A percentile compares a stretch with the other conserved stretches of the same genome.
phyloP scores from a whole-genome alignment of 169 alveolate genomes.

The Plasmodium coatneyi region DNA sequence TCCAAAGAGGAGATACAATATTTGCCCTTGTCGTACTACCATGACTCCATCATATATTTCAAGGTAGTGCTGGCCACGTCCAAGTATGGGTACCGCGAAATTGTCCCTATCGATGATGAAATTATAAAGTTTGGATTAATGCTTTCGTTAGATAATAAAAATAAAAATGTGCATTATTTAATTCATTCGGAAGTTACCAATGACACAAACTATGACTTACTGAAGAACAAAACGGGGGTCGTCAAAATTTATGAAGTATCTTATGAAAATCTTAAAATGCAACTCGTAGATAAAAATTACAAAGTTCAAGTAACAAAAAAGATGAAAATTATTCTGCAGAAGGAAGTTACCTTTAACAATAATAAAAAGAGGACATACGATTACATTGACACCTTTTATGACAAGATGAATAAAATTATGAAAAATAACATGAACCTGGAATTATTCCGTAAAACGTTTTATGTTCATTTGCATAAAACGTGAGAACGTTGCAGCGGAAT shows the following conservation, averaged over 20 bases:
- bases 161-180: conserved; percentile 66
- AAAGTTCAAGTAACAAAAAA: conserved; percentile 48
- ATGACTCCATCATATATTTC: conserved; percentile 64
- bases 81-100: conserved; percentile 48
- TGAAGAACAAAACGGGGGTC: conserved; percentile 54
- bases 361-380: conserved; percentile 32
- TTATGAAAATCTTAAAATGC: conserved; percentile 24
- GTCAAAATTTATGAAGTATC: conserved; percentile 48
- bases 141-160: conserved; percentile 72
- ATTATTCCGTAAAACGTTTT: conserved; percentile 45
- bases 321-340: conserved; percentile 55
- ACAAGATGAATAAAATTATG: conserved; percentile 63
- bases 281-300: conserved; percentile 10
- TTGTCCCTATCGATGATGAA: conserved; percentile 71
- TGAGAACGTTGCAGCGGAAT: background rate
- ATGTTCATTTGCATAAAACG: conserved; percentile 36
- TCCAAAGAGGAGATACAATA: conserved; percentile 30
- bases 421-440: conserved; percentile 67
- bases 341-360: conserved; percentile 56
- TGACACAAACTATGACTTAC: conserved; percentile 40
- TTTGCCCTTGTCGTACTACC: conserved; percentile 64
- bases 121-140: conserved; percentile 50
- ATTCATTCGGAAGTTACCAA: conserved; percentile 25
- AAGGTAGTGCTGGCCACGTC: conserved; percentile 64
- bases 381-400: conserved; percentile 61